A percentile compares a stretch with the other conserved stretches of the same genome.
These are phyloP conservation scores for Scedosporium aurantiacum DNA, from an alignment of 2,329 filamentous ascomycete genomes.

Conservation along the genomic window DNA sequence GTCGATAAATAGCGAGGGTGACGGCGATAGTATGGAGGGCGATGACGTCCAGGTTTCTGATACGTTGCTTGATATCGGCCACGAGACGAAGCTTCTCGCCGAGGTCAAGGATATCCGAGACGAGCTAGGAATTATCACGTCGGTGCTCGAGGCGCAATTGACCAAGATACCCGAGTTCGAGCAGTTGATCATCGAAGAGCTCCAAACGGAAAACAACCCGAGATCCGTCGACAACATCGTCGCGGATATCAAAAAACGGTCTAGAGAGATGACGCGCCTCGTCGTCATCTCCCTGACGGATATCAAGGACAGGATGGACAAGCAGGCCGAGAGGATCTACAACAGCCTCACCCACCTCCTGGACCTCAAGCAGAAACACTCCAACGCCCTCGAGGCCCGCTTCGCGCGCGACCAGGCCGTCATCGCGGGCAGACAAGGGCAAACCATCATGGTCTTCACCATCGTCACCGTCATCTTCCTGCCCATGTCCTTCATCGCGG, in stretches of 20 bases:
- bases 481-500: slow-evolving; percentile 26
- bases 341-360: slow-evolving; percentile 23
- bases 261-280: slow-evolving; percentile 23
- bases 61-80: slow-evolving; percentile 27
- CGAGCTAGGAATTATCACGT: slow-evolving; percentile 35
- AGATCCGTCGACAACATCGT: slow-evolving; percentile 8
- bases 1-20: neutral
- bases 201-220: neutral
- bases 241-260: slow-evolving; percentile 15
- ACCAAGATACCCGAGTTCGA: slow-evolving; percentile 1
- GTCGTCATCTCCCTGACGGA: slow-evolving; percentile 11
- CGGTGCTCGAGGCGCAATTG: slow-evolving; percentile 17
- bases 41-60: neutral
- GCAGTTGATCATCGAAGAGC: slow-evolving; percentile 4
- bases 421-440: slow-evolving; percentile 28
- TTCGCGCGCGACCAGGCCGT: slow-evolving; percentile 26
- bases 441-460: slow-evolving; percentile 34
- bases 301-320: slow-evolving; percentile 4
- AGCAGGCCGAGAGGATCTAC: slow-evolving; percentile 5
- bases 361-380: slow-evolving; percentile 33
- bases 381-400: slow-evolving; percentile 31
- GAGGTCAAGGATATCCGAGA: slow-evolving; percentile 37
- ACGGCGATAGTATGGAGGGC: neutral
- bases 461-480: slow-evolving; percentile 35
- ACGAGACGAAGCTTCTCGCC: slow-evolving; percentile 28